Base-by-base conservation (phyloP, 139 green algal species). In the Zygnema cylindricum region DNA sequence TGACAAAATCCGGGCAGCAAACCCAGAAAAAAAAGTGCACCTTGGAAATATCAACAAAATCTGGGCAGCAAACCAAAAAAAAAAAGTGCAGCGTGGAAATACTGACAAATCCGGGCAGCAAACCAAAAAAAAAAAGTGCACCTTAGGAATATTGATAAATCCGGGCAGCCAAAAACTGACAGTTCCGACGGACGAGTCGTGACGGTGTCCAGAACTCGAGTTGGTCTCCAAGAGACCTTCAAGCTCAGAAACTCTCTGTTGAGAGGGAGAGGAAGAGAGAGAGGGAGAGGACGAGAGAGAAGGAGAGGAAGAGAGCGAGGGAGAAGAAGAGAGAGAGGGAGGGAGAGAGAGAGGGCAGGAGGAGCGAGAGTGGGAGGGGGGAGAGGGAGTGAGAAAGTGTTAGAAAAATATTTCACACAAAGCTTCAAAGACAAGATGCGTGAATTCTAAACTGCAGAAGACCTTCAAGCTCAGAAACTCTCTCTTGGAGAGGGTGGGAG, bases 161-260 rank as follows among this genome's bases (percentile, higher is more conserved):
- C 81, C 81, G 84, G 33, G 55, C 3, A 78, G 33, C 69, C 40
- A 33, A 36, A 87, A 86, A 69, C 81, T 89, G 75, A 89, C 71
- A 23, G 84, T 89, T 41, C 84, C 84, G 1, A 89, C 84, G 36
- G 33, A 36, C 11, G 36, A 42, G 84, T 89, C 84, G 22, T 89
- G 84, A 11, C 23, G 71, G 43, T 79, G 71, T 7, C 71, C 71
- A n/a, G 7, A 16, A 11, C 36, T 3, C 3, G 7, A 25, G 36
- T 79, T 16, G 11, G 36, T 16, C 16, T 79, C 71, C 11, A 41
- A 54, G 36, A 79, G 71, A 7, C 21, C 7, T 16, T 79, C 71
- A 7, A 79, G 16, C 16, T 79, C 71, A 3, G 71, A 3, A 16
- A 63, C 49, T 63, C 49, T 63, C 49, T 63, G 49, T 7, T 63